Evolutionary conservation across 495 filamentous ascomycete species (phyloP).

Genomic region (Sordaria brevicollis): DNA sequence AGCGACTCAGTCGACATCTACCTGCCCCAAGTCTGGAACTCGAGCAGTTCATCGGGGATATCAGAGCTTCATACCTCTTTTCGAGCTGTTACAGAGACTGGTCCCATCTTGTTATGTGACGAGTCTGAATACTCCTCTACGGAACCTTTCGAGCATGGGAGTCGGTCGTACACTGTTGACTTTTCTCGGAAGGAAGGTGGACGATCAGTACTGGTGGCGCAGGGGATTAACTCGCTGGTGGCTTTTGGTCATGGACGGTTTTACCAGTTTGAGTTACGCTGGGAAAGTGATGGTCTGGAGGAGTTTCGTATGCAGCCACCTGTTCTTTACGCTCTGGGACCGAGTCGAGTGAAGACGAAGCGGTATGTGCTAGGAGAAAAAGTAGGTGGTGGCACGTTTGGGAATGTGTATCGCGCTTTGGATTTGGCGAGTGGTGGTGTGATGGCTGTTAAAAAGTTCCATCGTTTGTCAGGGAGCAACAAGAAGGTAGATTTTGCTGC

Average conservation of each 20-base stretch:
- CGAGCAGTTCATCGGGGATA: slow-evolving; percentile 10
- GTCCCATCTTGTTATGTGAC: slow-evolving; percentile 21
- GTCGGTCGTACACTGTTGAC: slow-evolving; percentile 5
- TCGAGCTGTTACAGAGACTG: slow-evolving; percentile 11
- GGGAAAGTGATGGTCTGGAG: slow-evolving; percentile 14
- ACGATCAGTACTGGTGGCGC: slow-evolving; percentile 19
- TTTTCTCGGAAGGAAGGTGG: not conserved
- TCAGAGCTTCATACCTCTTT: slow-evolving; percentile 19
- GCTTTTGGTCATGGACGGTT: slow-evolving; percentile 15
- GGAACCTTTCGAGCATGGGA: slow-evolving; percentile 7
- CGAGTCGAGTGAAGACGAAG: slow-evolving; percentile 7
- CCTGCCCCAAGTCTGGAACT: slow-evolving; percentile 10
- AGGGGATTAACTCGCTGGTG: slow-evolving; percentile 19
- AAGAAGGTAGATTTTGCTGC: slow-evolving; percentile 21
- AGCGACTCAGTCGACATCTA: slow-evolving; percentile 13
- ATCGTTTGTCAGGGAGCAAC: slow-evolving; percentile 15
- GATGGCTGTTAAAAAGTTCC: slow-evolving; percentile 26
- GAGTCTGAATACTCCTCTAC: slow-evolving; percentile 11
- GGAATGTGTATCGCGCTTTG: slow-evolving; percentile 17
- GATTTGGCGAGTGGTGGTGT: slow-evolving; percentile 13
- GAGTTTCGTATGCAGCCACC: slow-evolving; percentile 9
- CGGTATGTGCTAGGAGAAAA: slow-evolving; percentile 13
- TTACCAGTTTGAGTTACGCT: slow-evolving; percentile 22
- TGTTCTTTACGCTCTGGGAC: slow-evolving; percentile 12
- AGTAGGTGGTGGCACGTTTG: slow-evolving; percentile 22